Conservation (phyloP, 2,329 filamentous ascomycete genomes). For the Helotiales sp. region DNA sequence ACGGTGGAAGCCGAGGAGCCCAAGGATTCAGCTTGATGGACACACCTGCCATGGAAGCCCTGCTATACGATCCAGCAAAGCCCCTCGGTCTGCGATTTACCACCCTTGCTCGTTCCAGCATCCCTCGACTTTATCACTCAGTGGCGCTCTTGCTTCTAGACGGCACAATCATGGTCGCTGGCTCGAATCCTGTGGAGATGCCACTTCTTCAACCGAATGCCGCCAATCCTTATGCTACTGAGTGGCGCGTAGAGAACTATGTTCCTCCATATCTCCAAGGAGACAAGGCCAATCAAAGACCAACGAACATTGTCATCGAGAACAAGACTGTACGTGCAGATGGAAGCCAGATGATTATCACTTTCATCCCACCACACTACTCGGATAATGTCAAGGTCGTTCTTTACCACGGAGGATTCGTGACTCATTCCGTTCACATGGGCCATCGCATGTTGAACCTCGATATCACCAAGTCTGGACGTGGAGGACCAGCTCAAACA, state of each 20-base stretch:
- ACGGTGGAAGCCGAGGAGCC: constrained; percentile 61
- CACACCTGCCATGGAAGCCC: constrained; percentile 58
- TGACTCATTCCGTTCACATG: constrained; percentile 67
- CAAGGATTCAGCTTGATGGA: constrained; percentile 64
- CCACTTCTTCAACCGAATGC: constrained; percentile 53
- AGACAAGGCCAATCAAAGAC: constrained; percentile 53
- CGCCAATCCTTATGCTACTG: constrained; percentile 57
- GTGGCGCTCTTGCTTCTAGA: constrained; percentile 63
- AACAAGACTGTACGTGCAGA: constrained; percentile 49
- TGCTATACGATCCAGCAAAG: constrained; percentile 62
- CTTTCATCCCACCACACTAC: constrained; percentile 51
- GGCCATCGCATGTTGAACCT: constrained; percentile 62
- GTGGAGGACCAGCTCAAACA: constrained; percentile 49
- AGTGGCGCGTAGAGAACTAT: constrained; percentile 66
- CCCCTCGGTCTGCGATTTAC: constrained; percentile 55
- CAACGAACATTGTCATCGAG: constrained; percentile 53
- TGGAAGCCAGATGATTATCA: constrained; percentile 52
- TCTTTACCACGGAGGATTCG: constrained; percentile 63
- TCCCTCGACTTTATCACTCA: constrained; percentile 63
- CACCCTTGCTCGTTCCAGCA: constrained; percentile 47
- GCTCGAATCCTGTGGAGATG: constrained; percentile 65
- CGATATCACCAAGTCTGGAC: constrained; percentile 54
- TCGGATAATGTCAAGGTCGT: constrained; percentile 53
- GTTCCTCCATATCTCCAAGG: constrained; percentile 64
- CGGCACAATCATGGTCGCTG: constrained; percentile 62